phyloP scores from a whole-genome alignment of 2,329 filamentous ascomycete species.

The Microdochium nivale region DNA sequence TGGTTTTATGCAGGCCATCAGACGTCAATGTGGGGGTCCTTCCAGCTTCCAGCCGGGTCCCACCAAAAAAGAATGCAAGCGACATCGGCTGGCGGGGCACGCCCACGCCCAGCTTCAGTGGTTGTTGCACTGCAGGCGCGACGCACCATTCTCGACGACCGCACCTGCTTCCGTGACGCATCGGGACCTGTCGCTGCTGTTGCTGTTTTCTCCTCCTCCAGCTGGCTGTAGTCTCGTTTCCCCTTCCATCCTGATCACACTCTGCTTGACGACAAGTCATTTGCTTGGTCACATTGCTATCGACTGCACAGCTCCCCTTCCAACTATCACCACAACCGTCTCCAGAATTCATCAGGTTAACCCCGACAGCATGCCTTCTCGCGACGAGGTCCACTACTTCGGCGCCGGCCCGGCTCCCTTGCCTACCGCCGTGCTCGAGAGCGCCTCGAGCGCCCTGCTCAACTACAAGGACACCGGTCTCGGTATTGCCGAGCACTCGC shows the following conservation, averaged over 20 bases:
- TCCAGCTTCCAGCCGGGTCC: too few relatives aligned
- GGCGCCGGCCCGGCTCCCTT: slow-evolving; percentile 85
- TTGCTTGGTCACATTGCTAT: not conserved
- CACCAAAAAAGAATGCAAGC: not conserved
- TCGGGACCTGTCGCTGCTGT: not conserved
- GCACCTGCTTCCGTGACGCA: not conserved
- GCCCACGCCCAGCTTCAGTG: too few relatives aligned
- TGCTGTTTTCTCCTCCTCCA: too few relatives aligned
- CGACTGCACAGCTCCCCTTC: not conserved
- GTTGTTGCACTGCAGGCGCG: not conserved
- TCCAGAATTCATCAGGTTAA: not conserved
- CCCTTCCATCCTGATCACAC: too few relatives aligned
- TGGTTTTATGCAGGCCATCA: not conserved
- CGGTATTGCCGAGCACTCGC: slow-evolving; percentile 82
- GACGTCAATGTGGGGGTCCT: not conserved
- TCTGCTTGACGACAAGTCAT: too few relatives aligned
- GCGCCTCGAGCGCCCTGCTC: slow-evolving; percentile 66
- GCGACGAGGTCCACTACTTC: slow-evolving; percentile 75
- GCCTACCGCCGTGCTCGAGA: slow-evolving; percentile 72
- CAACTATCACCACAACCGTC: not conserved
- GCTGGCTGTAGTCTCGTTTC: too few relatives aligned
- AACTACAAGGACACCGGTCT: slow-evolving; percentile 77
- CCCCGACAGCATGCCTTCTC: slow-evolving; percentile 49
- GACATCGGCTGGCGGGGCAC: not conserved
- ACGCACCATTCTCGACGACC: not conserved